phyloP scores from a whole-genome alignment of 2,329 filamentous ascomycete genomes.

The Sclerotinia borealis region DNA sequence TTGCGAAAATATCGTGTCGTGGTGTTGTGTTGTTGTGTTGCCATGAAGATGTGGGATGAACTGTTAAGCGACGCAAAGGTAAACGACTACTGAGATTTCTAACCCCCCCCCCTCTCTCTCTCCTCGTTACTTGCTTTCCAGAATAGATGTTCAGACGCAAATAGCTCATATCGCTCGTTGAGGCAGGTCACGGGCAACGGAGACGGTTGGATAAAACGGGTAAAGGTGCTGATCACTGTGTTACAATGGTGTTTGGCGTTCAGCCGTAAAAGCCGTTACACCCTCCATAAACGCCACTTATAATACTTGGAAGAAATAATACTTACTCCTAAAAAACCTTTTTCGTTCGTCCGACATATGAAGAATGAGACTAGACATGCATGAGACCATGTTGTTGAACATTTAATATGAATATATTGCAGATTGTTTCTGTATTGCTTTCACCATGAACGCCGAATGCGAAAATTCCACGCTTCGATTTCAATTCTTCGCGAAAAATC shows the following conservation, averaged over 20 bases:
- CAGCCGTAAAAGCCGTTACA: not conserved
- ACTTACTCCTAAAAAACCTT: not conserved
- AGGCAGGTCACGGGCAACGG: not conserved
- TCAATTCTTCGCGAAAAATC: slow-evolving; percentile 13
- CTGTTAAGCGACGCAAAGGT: slow-evolving; percentile 1
- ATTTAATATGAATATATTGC: slow-evolving; percentile 4
- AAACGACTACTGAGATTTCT: not conserved
- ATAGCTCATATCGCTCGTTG: not conserved
- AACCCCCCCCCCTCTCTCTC: too few species aligned
- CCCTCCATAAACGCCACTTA: not conserved
- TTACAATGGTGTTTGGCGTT: not conserved
- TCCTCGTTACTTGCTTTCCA: not conserved
- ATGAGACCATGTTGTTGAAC: slow-evolving; percentile 10
- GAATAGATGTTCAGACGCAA: not conserved
- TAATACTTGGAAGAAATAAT: not conserved
- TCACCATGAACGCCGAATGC: slow-evolving; percentile 6
- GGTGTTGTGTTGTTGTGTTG: not conserved
- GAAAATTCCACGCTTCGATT: not conserved
- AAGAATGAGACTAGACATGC: not conserved
- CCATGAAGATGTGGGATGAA: not conserved
- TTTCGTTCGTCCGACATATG: not conserved
- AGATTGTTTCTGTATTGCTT: not conserved
- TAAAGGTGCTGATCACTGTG: not conserved
- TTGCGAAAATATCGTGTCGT: too few species aligned
- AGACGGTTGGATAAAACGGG: not conserved